Evolutionary conservation across 305 asterid species (phyloP).

Genomic region (Solanum chacoense): DNA sequence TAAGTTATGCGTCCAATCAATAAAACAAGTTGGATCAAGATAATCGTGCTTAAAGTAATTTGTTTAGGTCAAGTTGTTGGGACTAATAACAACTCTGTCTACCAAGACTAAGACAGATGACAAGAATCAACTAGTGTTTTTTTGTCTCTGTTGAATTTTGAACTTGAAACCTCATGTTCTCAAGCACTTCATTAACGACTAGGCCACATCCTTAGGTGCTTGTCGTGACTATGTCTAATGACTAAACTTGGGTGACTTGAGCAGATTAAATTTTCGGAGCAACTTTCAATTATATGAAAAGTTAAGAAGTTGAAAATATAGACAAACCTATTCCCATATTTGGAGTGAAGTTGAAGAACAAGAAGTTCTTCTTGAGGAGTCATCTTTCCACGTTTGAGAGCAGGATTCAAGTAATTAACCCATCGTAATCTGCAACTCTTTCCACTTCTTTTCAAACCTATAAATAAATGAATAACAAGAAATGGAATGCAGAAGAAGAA

Average conservation of each 20-base stretch:
- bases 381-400: conserved; percentile 74
- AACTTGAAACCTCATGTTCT: too few species aligned
- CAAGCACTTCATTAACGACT: neutral
- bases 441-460: conserved; percentile 86
- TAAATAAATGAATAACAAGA: neutral
- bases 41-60: neutral
- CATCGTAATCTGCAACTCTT: conserved; percentile 95
- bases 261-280: neutral
- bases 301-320: neutral
- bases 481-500: neutral
- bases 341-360: conserved; percentile 66
- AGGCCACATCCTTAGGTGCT: neutral
- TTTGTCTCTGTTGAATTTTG: neutral
- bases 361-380: conserved; percentile 69
- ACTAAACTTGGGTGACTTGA: neutral
- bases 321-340: conserved; percentile 75
- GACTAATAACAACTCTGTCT: neutral
- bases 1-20: neutral
- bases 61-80: neutral
- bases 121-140: neutral
- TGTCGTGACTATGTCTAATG: neutral
- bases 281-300: neutral
- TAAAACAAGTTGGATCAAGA: neutral
- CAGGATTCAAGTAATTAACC: conserved; percentile 91
- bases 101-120: too few species aligned